Evolutionary conservation across 768 basidiomycete genomes (phyloP), one percentile per base, ranked within the genome.

Genomic region (Exsudoporus frostii): DNA sequence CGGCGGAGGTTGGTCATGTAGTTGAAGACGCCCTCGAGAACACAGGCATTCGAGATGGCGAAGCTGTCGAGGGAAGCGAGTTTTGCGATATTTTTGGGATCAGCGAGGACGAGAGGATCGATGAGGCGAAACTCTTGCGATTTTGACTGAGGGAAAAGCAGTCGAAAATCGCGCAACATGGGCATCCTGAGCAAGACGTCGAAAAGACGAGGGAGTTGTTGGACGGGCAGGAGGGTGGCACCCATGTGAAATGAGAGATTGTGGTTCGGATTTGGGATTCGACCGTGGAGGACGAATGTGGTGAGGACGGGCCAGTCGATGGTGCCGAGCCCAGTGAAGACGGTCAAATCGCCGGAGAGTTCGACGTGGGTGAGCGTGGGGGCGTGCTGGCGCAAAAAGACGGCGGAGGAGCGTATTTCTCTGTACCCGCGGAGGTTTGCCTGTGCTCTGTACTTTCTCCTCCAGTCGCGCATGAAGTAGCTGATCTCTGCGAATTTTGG

Each of bases 401-500:
- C 61, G 0, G 59, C 59, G 9, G 67, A 64, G 11, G 70, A 68
- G 32, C 65, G 64, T 7, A 66, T 59, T 42, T 71, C 70, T 53
- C 63, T 56, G 22, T 45, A 58, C 3, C 68, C 67, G 14, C 71
- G 70, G 38, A 61, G 55, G 48, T 61, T 62, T 4, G 65, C 61
- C 34, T 71, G 70, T 0, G 65, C 58, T 44, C 68, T 73, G 48
- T 71, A 66, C 38, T 71, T 71, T 57, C 67, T 68, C 49, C 69
- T 58, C 70, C 70, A 71, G 36, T 69, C 71, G 0, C 70, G 65
- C 59, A 71, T 71, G 13, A 66, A 72, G 57, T 71, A 71, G 22
- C 55, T 63, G 39, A 65, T 64, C 19, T 71, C 70, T 30, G 67
- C 50, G 34, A 71, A 66, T 34, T 59, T 63, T 46, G 68, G 61